Percentiles rank a stretch among this genome's conserved stretches.
Evolutionary conservation across 2,329 filamentous ascomycete species (phyloP).

Genomic region (Apiospora sp.): DNA sequence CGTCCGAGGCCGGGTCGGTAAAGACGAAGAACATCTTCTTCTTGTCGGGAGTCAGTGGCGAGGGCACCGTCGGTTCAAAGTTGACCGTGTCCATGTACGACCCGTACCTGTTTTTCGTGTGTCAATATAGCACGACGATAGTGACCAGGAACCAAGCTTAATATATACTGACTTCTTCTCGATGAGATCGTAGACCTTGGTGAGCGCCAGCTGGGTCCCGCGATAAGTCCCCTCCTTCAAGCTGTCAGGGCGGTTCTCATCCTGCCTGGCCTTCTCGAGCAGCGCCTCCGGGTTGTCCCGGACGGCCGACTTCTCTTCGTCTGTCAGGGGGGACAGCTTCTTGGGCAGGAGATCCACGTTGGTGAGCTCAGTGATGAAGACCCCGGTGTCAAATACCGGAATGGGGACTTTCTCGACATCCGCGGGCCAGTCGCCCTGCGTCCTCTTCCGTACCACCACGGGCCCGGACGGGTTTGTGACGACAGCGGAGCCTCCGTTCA

Average conservation of each 20-base stretch:
- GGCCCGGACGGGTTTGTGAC: not conserved
- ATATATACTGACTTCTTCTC: conserved; percentile 14
- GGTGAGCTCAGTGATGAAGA: conserved; percentile 17
- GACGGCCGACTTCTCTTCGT: not conserved
- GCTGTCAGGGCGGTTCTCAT: not conserved
- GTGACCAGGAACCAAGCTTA: not conserved
- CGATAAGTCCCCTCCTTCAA: not conserved
- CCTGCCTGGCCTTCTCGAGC: conserved; percentile 2
- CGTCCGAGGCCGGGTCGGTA: conserved; percentile 19
- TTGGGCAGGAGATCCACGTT: conserved; percentile 18
- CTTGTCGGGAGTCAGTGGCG: not conserved
- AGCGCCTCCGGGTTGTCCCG: conserved; percentile 4
- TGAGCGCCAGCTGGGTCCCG: conserved; percentile 18
- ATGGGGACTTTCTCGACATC: conserved; percentile 20
- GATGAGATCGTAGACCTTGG: conserved; percentile 23
- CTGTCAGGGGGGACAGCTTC: not conserved
- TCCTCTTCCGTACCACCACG: not conserved
- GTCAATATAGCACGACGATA: not conserved
- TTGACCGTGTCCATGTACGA: conserved; percentile 23
- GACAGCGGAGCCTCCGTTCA: conserved; percentile 4
- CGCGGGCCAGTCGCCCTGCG: conserved; percentile 8
- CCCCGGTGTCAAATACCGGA: conserved; percentile 16
- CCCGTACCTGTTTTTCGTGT: not conserved
- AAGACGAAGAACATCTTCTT: conserved; percentile 24
- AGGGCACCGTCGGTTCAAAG: conserved; percentile 21